Evolutionary conservation across 768 basidiomycete genomes (phyloP).

Genomic region (Lenzites betulinus): DNA sequence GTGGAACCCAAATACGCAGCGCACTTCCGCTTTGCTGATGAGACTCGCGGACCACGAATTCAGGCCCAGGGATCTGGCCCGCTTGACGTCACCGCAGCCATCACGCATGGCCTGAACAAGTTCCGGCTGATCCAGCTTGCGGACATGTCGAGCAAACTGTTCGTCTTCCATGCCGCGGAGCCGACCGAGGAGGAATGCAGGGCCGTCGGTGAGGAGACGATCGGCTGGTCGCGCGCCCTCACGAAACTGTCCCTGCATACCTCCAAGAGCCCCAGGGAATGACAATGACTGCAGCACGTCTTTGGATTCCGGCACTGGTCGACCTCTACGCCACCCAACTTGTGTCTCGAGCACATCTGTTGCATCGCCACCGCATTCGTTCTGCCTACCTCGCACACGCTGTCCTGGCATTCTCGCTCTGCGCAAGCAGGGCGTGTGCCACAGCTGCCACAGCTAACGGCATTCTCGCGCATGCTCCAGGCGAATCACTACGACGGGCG

Average conservation of each 20-base stretch:
- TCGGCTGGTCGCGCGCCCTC: neutral
- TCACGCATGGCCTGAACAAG: conserved; percentile 23
- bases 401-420: no score
- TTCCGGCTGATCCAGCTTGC: conserved; percentile 26
- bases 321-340: no score
- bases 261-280: neutral
- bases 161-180: conserved; percentile 25
- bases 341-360: no score
- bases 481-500: no score
- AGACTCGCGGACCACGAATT: neutral
- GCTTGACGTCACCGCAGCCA: conserved; percentile 24
- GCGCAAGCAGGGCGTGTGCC: no score
- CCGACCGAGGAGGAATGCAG: conserved; percentile 16
- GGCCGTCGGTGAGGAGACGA: neutral
- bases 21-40: neutral
- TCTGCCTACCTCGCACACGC: no score
- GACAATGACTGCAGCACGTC: no score
- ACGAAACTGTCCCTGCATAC: conserved; percentile 3
- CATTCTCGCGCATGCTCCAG: no score
- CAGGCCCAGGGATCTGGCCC: conserved; percentile 21
- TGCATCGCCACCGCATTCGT: no score
- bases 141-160: conserved; percentile 23
- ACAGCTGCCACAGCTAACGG: no score
- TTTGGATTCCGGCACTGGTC: no score
- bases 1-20: neutral